phyloP scores from a whole-genome alignment of 192 early-diverging fungal species.

The Dissophora ornata region DNA sequence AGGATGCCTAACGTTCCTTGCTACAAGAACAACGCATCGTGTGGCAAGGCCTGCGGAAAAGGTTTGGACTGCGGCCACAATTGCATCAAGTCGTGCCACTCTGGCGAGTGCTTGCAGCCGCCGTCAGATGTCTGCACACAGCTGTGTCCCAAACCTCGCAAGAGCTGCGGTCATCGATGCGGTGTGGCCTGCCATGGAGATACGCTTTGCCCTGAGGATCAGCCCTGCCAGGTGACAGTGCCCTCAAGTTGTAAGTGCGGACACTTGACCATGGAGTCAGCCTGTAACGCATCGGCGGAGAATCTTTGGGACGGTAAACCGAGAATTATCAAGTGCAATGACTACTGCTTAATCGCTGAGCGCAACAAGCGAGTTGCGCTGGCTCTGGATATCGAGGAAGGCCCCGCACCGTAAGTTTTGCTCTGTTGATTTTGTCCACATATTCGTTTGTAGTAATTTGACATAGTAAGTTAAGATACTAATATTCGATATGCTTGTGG shows the following conservation, averaged over 20 bases:
- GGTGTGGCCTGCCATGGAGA: constrained; percentile 79
- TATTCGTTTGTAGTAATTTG: too few species aligned
- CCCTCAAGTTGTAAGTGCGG: constrained; percentile 83
- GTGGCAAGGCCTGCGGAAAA: constrained; percentile 75
- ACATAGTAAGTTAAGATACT: too few species aligned
- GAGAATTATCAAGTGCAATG: constrained; percentile 78
- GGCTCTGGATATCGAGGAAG: constrained; percentile 76
- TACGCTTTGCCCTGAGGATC: constrained; percentile 78
- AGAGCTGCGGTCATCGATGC: constrained; percentile 88
- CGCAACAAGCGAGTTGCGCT: constrained; percentile 84
- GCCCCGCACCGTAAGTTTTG: constrained; percentile 24
- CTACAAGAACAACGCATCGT: constrained; percentile 77
- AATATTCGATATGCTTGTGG: too few species aligned
- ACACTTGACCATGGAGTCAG: constrained; percentile 62
- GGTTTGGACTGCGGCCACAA: constrained; percentile 74
- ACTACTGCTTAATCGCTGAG: constrained; percentile 79
- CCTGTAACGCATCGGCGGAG: constrained; percentile 73
- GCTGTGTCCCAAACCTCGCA: constrained; percentile 78
- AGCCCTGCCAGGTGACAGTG: constrained; percentile 72
- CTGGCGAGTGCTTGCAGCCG: constrained; percentile 74
- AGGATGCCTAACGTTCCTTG: constrained; percentile 86
- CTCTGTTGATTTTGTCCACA: too few species aligned
- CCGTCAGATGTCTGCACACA: constrained; percentile 67
- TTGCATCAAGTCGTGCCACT: constrained; percentile 88
- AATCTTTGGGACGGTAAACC: constrained; percentile 55